These are phyloP conservation scores for Hypoxylon sp. DNA, from an alignment of 2,329 filamentous ascomycete genomes.

Conservation along the genomic window DNA sequence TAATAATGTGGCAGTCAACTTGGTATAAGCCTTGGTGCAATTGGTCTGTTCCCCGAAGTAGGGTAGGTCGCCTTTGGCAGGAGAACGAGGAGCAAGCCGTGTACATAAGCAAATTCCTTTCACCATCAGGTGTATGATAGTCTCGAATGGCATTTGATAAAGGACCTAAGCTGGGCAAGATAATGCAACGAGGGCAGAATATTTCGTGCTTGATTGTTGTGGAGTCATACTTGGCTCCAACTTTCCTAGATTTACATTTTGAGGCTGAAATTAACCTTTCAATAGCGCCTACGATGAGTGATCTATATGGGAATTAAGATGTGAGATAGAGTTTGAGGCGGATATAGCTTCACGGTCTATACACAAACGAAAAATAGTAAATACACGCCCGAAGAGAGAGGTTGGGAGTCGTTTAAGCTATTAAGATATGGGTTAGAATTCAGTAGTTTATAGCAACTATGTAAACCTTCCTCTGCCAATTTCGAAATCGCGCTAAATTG, in stretches of 20 bases:
- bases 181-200: constrained; percentile 20
- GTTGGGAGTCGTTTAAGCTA: not conserved
- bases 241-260: not conserved
- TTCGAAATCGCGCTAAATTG: not conserved
- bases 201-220: not conserved
- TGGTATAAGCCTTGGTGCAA: constrained; percentile 51
- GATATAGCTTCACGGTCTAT: not conserved
- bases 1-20: constrained; percentile 47
- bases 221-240: not conserved
- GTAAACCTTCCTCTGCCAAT: not conserved
- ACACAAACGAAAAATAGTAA: not conserved
- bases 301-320: not conserved
- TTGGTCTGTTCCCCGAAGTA: constrained; percentile 47
- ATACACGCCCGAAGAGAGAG: not conserved
- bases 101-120: constrained; percentile 43
- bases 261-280: constrained; percentile 25
- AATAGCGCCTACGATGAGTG: not conserved
- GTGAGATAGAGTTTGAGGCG: constrained; percentile 1
- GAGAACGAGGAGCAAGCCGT: constrained; percentile 42
- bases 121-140: constrained; percentile 30
- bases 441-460: not conserved
- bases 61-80: constrained; percentile 51
- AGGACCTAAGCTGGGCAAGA: constrained; percentile 6
- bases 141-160: constrained; percentile 32
- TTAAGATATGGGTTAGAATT: not conserved